phyloP scores from a whole-genome alignment of 768 basidiomycete species.

The Leccinum aurantiacum region DNA sequence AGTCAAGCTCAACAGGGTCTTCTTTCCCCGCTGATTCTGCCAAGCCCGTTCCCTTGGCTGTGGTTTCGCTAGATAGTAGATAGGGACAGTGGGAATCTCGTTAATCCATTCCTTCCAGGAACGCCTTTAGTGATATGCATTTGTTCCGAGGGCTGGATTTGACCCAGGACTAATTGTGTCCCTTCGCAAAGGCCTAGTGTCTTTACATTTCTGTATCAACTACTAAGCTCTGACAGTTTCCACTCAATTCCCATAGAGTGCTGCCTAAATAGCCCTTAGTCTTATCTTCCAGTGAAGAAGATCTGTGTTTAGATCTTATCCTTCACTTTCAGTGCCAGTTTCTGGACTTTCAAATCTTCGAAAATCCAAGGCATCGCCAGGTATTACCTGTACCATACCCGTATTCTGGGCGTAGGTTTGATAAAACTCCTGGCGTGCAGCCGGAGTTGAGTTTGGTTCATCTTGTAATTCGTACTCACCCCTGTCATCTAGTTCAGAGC shows the following conservation, averaged over 20 bases:
- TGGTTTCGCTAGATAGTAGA: constrained; percentile 49
- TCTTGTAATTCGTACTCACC: background rate
- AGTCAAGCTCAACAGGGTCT: background rate
- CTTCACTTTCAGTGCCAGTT: no score
- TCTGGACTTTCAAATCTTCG: no score
- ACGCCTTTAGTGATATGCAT: no score
- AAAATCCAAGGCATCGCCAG: background rate
- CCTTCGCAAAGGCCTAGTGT: no score
- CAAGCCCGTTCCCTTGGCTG: constrained; percentile 36
- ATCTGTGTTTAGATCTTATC: no score
- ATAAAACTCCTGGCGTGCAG: background rate
- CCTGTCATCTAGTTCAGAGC: background rate
- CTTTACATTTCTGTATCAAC: no score
- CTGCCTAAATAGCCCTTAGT: no score
- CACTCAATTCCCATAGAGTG: no score
- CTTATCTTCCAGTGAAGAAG: no score
- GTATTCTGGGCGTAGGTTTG: background rate
- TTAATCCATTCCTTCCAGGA: constrained; percentile 36
- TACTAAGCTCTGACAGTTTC: no score
- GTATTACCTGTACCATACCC: background rate
- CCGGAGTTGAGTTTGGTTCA: background rate
- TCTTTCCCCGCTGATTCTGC: constrained; percentile 21
- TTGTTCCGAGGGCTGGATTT: no score
- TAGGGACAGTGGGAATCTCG: constrained; percentile 47
- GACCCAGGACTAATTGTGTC: no score